Base-by-base conservation (phyloP, 768 basidiomycete genomes). In the Boletus subcaerulescens region DNA sequence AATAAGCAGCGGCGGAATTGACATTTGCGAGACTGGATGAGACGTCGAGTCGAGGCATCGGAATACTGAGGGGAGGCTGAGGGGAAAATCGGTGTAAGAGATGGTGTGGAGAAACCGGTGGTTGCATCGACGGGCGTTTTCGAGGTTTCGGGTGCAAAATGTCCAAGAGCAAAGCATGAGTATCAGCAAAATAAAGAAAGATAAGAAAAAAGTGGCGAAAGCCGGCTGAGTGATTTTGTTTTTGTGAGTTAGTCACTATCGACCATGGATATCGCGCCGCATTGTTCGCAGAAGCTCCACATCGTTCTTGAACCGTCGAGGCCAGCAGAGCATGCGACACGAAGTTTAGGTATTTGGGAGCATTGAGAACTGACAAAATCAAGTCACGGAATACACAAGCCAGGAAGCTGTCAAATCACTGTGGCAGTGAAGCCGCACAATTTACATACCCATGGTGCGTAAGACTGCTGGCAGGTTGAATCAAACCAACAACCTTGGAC, bases 211-310 rank as follows among this genome's bases (percentile, higher is more conserved):
- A 45, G 33, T 44, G 55, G 57, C 58, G 43, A 44, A 50, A 56
- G 54, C 57, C 50, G 32, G 36, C 33, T 39, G 56, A 48, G 24
- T 20, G 12, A 17, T 45, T 35, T 35, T 11, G 12, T 14, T 13
- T 38, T 54, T n/a, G 40, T 20, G 35, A 48, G 15, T 62, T 73
- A 86, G 71, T 88, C 85, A 72, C 78, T 79, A 66, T 91, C 86
- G 73, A 92, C 86, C 85, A 91, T 91, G 58, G 89, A 89, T 70
- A 92, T 91, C 54, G 90, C 86, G 71, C 90, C 90, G 69, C 90
- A 92, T 75, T 90, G 80, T 78, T 91, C 89, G 71, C 90, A 92
- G 68, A 88, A 86, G 64, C 84, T 86, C 90, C 90, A 92, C 88
- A 92, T 91, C 17, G 88, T 85, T 53, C 71, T 69, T 67, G 81